Evolutionary conservation across 2,329 filamentous ascomycete species (phyloP).

Genomic region (Fusarium sulawesiense): DNA sequence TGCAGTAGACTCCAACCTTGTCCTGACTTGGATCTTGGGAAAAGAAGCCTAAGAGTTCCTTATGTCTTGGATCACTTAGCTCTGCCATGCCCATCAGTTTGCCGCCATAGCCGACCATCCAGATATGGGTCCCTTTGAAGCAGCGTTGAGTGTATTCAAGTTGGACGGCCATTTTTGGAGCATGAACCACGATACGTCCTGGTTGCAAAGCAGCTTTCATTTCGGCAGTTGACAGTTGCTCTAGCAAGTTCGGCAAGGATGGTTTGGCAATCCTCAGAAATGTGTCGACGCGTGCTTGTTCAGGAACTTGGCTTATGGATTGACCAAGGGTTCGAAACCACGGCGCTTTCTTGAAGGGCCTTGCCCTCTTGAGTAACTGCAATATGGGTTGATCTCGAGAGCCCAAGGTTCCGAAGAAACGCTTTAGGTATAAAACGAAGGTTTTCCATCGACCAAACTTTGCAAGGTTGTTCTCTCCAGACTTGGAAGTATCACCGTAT

Average conservation of each 20-base stretch:
- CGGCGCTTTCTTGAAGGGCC: not conserved
- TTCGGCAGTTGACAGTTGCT: fast-evolving
- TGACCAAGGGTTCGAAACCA: not conserved
- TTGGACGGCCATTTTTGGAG: not conserved
- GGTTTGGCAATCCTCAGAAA: not conserved
- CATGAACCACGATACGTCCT: not conserved
- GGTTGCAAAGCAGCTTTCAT: not conserved
- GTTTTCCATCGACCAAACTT: not conserved
- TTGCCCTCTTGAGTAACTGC: not conserved
- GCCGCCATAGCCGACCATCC: fast-evolving
- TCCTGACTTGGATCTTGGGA: not conserved
- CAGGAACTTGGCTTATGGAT: not conserved
- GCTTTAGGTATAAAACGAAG: not conserved
- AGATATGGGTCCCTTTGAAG: not conserved
- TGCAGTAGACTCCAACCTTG: not conserved
- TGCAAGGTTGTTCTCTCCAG: too few species aligned
- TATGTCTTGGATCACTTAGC: not conserved
- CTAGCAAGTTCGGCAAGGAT: fast-evolving
- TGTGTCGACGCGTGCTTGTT: not conserved
- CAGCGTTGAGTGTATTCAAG: fast-evolving
- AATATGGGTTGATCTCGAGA: not conserved
- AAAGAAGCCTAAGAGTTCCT: not conserved
- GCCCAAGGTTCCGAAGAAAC: too few species aligned
- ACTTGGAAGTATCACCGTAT: too few species aligned
- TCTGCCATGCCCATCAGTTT: not conserved